Conservation (phyloP, 176 grass and related monocot species). For the Cymbopogon citratus region DNA sequence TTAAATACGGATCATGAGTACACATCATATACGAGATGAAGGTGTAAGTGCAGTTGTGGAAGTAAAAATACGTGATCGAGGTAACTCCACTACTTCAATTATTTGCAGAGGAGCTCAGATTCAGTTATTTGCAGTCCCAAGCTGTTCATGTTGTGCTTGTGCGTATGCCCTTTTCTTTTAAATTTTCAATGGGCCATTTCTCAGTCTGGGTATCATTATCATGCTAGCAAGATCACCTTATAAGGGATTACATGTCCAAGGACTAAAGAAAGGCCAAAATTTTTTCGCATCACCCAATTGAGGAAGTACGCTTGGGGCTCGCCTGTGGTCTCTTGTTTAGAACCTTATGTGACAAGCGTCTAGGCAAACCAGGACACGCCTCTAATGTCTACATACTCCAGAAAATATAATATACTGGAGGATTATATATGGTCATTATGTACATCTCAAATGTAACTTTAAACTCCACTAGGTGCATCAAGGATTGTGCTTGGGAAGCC, state of each 20-base stretch:
- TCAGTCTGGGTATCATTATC: constrained; percentile 19
- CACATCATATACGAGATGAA: too few species aligned
- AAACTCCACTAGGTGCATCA: background rate
- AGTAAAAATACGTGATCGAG: too few species aligned
- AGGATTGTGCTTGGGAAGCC: background rate
- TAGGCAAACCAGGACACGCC: constrained; percentile 4
- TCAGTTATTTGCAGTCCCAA: too few species aligned
- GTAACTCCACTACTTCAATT: too few species aligned
- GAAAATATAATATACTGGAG: constrained; percentile 31
- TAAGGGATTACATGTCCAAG: background rate
- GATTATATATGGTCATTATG: constrained; percentile 36
- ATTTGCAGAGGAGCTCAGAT: too few species aligned
- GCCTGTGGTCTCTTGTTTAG: constrained; percentile 16
- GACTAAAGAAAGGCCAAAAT: background rate
- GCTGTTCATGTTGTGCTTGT: too few species aligned
- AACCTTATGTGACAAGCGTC: background rate
- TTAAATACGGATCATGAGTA: too few species aligned
- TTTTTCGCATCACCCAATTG: constrained; percentile 1
- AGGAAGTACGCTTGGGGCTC: background rate
- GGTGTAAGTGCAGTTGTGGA: too few species aligned
- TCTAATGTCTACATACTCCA: constrained; percentile 28
- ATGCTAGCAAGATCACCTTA: constrained; percentile 2
- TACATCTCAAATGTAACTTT: constrained; percentile 28
- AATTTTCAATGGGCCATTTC: background rate
- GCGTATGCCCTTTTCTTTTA: background rate